Evolutionary conservation across 768 basidiomycete genomes (phyloP).

Genomic region (Hortiboletus flavorubellus): DNA sequence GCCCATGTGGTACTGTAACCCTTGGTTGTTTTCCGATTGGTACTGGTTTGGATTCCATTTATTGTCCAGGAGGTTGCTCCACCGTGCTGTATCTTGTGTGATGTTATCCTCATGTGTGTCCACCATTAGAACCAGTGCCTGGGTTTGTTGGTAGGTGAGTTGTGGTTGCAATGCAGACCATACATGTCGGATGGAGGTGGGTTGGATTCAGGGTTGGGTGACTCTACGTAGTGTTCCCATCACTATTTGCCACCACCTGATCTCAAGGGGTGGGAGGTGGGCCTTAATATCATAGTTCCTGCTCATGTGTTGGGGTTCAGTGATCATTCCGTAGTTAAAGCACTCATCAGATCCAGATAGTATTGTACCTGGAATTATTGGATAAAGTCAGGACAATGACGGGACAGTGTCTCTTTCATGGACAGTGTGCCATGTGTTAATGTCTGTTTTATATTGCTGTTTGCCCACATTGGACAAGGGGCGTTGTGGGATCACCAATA

Average conservation of each 20-base stretch:
- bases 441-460: no score
- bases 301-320: neutral
- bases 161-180: no score
- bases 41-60: neutral
- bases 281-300: neutral
- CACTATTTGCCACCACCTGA: neutral
- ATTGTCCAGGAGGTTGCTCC: neutral
- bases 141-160: neutral
- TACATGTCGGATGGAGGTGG: neutral
- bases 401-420: no score
- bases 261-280: neutral
- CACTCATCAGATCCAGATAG: neutral
- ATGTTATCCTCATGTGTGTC: no score
- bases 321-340: neutral
- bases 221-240: neutral
- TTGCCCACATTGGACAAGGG: no score
- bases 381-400: no score
- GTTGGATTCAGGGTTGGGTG: no score
- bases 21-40: no score
- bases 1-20: no score
- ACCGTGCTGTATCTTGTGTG: no score
- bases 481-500: no score
- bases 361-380: neutral
- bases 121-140: neutral
- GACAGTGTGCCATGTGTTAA: no score